Percentiles rank a stretch among this genome's conserved stretches.
Evolutionary conservation across 805 yeast genomes (phyloP).

Genomic region (Barnettozyma californica): DNA sequence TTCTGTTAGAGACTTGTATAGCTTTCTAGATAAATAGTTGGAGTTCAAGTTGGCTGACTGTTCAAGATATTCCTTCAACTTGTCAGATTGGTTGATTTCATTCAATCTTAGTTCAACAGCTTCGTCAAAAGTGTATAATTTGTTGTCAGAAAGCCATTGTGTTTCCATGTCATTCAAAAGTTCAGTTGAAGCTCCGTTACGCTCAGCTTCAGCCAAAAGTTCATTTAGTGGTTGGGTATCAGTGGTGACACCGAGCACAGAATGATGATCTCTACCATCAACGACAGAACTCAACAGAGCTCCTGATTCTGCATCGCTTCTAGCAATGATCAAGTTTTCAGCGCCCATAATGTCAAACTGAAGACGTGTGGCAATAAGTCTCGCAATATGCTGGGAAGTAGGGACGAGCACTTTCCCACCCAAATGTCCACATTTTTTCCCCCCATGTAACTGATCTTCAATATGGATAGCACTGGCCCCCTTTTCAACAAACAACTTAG

Average conservation of each 20-base stretch:
- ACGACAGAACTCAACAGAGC: slow-evolving; percentile 44
- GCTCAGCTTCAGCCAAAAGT: slow-evolving; percentile 38
- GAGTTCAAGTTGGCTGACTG: slow-evolving; percentile 12
- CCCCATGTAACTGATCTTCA: slow-evolving; percentile 62
- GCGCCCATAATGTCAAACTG: slow-evolving; percentile 64
- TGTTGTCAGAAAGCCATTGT: slow-evolving; percentile 40
- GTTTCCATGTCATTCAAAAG: slow-evolving; percentile 36
- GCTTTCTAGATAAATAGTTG: slow-evolving; percentile 12
- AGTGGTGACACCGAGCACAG: slow-evolving; percentile 42
- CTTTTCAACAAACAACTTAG: slow-evolving; percentile 58
- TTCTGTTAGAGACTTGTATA: slow-evolving; percentile 19
- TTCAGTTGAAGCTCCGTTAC: slow-evolving; percentile 30
- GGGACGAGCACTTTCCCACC: slow-evolving; percentile 62
- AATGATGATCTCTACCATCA: slow-evolving; percentile 55
- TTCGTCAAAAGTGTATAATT: slow-evolving; percentile 44
- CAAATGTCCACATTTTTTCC: slow-evolving; percentile 60
- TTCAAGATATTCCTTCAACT: slow-evolving; percentile 23
- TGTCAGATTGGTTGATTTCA: slow-evolving; percentile 24
- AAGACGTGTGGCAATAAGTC: slow-evolving; percentile 52
- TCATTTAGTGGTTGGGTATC: slow-evolving; percentile 40
- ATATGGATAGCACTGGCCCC: slow-evolving; percentile 66
- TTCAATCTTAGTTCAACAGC: slow-evolving; percentile 33
- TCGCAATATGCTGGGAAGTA: slow-evolving; percentile 46
- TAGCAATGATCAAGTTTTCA: slow-evolving; percentile 51
- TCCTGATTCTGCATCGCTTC: slow-evolving; percentile 56